phyloP scores from a whole-genome alignment of 129 eudicot species.

The Mikania micrantha region DNA sequence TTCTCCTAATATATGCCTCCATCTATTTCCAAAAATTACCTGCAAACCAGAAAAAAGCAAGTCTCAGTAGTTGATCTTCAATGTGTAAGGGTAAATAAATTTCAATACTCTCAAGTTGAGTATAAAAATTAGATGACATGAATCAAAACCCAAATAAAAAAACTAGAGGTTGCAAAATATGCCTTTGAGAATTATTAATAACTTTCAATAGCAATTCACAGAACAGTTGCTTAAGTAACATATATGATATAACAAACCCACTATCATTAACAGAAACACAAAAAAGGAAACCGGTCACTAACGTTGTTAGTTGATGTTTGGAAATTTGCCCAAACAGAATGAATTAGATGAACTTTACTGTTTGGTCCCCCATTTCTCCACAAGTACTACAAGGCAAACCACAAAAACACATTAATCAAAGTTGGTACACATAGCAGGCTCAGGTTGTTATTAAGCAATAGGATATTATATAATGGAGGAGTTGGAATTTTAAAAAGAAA shows the following conservation, averaged over 20 bases:
- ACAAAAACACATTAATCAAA: neutral
- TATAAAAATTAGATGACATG: neutral
- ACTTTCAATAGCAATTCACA: neutral
- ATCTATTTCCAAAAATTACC: constrained; percentile 94
- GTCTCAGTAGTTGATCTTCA: neutral
- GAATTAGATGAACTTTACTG: constrained; percentile 62
- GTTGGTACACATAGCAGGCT: neutral
- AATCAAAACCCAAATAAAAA: neutral
- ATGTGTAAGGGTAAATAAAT: no score
- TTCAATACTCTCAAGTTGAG: neutral
- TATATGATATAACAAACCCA: neutral
- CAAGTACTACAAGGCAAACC: constrained; percentile 46
- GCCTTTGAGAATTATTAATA: constrained; percentile 1
- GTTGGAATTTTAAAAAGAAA: neutral
- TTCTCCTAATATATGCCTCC: constrained; percentile 95
- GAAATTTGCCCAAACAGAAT: constrained; percentile 96
- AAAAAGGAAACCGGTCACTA: constrained; percentile 26
- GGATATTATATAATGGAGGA: neutral
- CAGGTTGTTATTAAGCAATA: no score
- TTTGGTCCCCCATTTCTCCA: constrained; percentile 86
- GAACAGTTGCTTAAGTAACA: neutral
- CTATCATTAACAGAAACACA: constrained; percentile 8
- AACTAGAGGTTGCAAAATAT: neutral
- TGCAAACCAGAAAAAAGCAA: constrained; percentile 28
- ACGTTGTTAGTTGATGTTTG: constrained; percentile 87